Conservation (phyloP, 345 rosid genomes). For the Salix exigua region DNA sequence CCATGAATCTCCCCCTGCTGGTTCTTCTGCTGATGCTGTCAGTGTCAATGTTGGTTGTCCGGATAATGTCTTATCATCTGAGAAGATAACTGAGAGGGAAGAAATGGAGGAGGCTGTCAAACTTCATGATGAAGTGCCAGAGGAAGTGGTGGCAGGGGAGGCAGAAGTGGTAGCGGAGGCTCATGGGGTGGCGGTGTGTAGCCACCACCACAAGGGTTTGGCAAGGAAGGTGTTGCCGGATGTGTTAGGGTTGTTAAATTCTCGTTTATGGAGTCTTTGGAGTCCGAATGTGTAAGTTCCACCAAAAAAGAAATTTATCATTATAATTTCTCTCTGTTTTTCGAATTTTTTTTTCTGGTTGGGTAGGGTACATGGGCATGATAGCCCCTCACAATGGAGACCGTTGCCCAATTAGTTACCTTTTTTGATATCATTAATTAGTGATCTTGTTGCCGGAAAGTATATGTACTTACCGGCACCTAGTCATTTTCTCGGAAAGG, state of each 20-base stretch:
- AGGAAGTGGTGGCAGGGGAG: background rate
- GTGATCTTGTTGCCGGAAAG: background rate
- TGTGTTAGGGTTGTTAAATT: slow-evolving; percentile 77
- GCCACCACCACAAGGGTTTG: slow-evolving; percentile 65
- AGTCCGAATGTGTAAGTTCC: slow-evolving; percentile 59
- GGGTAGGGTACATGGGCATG: background rate
- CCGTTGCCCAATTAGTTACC: background rate
- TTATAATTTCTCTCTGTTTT: background rate
- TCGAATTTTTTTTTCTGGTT: background rate
- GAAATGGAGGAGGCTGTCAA: background rate
- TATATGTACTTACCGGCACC: background rate
- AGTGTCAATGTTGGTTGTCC: background rate
- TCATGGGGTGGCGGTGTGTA: slow-evolving; percentile 15
- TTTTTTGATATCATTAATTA: background rate
- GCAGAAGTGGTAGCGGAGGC: slow-evolving; percentile 8
- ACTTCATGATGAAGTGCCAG: slow-evolving; percentile 1
- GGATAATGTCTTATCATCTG: background rate
- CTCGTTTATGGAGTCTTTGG: slow-evolving; percentile 93
- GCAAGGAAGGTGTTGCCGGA: slow-evolving; percentile 97
- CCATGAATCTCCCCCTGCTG: background rate
- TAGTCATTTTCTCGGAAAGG: slow-evolving; percentile 8
- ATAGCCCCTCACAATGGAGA: background rate
- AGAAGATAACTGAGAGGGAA: background rate
- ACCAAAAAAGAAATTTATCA: background rate
- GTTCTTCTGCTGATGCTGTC: background rate